Evolutionary conservation across 2,329 filamentous ascomycete species (phyloP).

Genomic region (Aspergillus quadrilineatus): DNA sequence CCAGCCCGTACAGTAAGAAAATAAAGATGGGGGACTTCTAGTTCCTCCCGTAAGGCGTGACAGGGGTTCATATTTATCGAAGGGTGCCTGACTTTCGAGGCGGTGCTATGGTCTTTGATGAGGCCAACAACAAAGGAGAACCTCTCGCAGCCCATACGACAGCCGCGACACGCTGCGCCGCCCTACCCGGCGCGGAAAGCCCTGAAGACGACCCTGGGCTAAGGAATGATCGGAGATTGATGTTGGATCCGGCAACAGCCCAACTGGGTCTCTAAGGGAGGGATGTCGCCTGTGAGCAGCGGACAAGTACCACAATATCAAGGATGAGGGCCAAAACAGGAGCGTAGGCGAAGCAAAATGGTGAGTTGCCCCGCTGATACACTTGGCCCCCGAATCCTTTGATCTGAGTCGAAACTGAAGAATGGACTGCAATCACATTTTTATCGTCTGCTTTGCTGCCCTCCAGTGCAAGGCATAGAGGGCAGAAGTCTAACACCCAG

Average conservation of each 20-base stretch:
- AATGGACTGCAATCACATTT: not conserved
- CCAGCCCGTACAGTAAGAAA: not conserved
- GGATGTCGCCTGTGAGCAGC: not conserved
- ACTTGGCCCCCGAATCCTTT: slow-evolving; percentile 11
- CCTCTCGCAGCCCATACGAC: not conserved
- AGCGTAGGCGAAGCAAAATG: not conserved
- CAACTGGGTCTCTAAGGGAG: not conserved
- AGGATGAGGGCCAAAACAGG: not conserved
- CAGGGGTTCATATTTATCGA: slow-evolving; percentile 7
- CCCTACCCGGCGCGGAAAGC: not conserved
- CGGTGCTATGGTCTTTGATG: slow-evolving; percentile 8
- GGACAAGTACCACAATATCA: not conserved
- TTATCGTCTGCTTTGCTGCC: slow-evolving; percentile 1
- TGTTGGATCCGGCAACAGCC: not conserved
- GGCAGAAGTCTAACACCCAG: not conserved
- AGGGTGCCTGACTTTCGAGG: slow-evolving; percentile 7
- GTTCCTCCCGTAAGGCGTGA: not conserved
- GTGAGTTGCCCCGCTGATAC: slow-evolving; percentile 7
- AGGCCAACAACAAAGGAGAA: slow-evolving; percentile 1
- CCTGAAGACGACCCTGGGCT: not conserved
- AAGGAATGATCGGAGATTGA: not conserved
- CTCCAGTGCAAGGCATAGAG: not conserved
- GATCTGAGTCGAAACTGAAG: not conserved
- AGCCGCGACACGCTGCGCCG: slow-evolving; percentile 5
- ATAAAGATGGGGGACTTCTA: not conserved